Evolutionary conservation across 371 early-diverging fungal species (phyloP), one percentile per base, ranked within the genome.

Genomic region (Rhizopus microsporus): DNA sequence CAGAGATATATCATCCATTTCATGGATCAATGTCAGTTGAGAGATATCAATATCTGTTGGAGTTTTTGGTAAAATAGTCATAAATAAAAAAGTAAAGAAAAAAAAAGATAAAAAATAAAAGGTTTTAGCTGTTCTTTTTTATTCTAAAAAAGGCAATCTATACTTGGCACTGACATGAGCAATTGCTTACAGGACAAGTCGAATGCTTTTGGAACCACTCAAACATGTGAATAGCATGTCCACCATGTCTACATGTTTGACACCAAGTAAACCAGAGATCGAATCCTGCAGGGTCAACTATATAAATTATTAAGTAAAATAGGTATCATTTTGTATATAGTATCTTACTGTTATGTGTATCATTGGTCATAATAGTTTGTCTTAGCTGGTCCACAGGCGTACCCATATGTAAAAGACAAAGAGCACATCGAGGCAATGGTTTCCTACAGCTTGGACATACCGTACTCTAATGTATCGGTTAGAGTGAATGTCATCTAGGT

Each of bases 181-280:
- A 97, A 44, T 90, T 92, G 15, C 93, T 85, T 12, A 96, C 93
- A 16, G 98, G 97, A 68, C 98, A 97, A 39, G 75, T 82, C 4
- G 72, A 60, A 68, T 95, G 94, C 0, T 82, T 85, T 55, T 78
- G 75, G 67, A 97, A 97, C 98, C 98, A 97, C 37, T 89, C 84
- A 48, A 83, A 71, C 71, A 98, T 83, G 65, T 96, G 98, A 29
- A 78, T 70, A 4, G 93, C 88, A 66, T 98, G 98, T 3, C 98
- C 98, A 29, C 98, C 98, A 72, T 98, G 98, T 5, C 93, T 81
- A 71, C 98, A 98, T 12, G 91, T 89, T 68, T 95, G 96, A 69
- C 98, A 98, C 98, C 98, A 98, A 9, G 94, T 95, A 69, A 96
- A 98, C 97, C 97, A 98, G 42, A 84, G 70, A 57, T 93, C 92